Base-by-base conservation (phyloP, 2,329 filamentous ascomycete species). In the Claviceps arundinis region DNA sequence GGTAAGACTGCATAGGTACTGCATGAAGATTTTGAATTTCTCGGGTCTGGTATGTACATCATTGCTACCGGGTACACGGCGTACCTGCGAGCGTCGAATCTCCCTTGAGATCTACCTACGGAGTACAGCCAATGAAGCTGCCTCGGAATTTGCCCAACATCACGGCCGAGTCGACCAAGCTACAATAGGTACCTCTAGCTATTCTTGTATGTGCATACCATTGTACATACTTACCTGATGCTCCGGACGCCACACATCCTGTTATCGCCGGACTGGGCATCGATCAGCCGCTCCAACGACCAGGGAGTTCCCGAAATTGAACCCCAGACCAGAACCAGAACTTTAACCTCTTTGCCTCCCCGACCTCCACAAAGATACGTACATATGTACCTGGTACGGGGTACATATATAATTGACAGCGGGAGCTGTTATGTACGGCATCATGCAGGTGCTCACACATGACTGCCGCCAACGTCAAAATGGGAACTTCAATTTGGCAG, bases 401-500 rank as follows among this genome's bases (percentile, higher is more conserved):
- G 8, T 30, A 26, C 1, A 24, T 24, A 5, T 30, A 11, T 34
- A 11, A 47, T 16, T 52, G 50, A 52, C 42, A 54, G 50, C 47
- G 41, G 48, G 38, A 53, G 48, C 48, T 19, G 38, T 44, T 50
- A 37, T n/a, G n/a, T n/a, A n/a, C 52, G 48, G 51, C 48, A 44
- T 47, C 11, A 45, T 37, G 47, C 48, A 45, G 14, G 38, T 51
- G 40, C 6, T 30, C 30, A 30, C 2, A 9, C 24, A 19, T 5
- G 40, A 26, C n/a, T 43, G 48, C 41, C 2, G 19, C 14, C 22
- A 17, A 14, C 13, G 44, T 11, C 42, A 45, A 38, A 44, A 17
- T 37, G 24, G 37, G 30, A 8, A 17, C 26, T 26, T 34, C 4
- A 14, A 13, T 17, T 24, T 5, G 30, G n/a, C 41, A 17, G 9